A percentile compares a stretch with the other conserved stretches of the same genome.
Conservation (phyloP, 305 asterid genomes). For the Plantago coronopus region DNA sequence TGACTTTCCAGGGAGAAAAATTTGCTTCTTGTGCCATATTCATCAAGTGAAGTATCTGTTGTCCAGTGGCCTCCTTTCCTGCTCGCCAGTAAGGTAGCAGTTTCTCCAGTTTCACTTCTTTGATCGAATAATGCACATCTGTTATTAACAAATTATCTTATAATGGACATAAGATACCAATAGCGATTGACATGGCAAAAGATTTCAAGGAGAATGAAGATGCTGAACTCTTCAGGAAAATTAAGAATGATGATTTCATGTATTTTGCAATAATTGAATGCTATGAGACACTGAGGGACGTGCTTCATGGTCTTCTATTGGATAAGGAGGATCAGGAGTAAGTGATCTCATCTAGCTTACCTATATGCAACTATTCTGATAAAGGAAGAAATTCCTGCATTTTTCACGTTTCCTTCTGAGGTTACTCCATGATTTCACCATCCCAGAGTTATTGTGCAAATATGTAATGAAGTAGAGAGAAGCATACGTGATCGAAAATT, state of each 20-base stretch:
- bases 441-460: slow-evolving; percentile 62
- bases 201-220: slow-evolving; percentile 83
- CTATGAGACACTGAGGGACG: slow-evolving; percentile 69
- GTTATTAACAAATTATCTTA: slow-evolving; percentile 28
- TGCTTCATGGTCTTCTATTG: slow-evolving; percentile 59
- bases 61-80: slow-evolving; percentile 99
- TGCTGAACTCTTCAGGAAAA: slow-evolving; percentile 83
- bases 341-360: slow-evolving; percentile 33
- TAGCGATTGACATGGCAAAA: slow-evolving; percentile 98
- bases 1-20: slow-evolving; percentile 71
- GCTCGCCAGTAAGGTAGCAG: slow-evolving; percentile 92
- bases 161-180: slow-evolving; percentile 69
- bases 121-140: slow-evolving; percentile 20
- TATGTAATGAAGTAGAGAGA: slow-evolving; percentile 54
- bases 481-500: slow-evolving; percentile 53
- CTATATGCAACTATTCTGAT: neutral
- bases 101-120: slow-evolving; percentile 18
- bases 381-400: neutral
- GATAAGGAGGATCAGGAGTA: slow-evolving; percentile 63
- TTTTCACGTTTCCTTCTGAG: neutral
- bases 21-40: slow-evolving; percentile 92
- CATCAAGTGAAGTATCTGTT: slow-evolving; percentile 75
- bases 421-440: slow-evolving; percentile 4
- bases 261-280: slow-evolving; percentile 80
- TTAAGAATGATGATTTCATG: slow-evolving; percentile 81